Base-by-base conservation (phyloP, 495 filamentous ascomycete species). In the Daldinia concentrica region DNA sequence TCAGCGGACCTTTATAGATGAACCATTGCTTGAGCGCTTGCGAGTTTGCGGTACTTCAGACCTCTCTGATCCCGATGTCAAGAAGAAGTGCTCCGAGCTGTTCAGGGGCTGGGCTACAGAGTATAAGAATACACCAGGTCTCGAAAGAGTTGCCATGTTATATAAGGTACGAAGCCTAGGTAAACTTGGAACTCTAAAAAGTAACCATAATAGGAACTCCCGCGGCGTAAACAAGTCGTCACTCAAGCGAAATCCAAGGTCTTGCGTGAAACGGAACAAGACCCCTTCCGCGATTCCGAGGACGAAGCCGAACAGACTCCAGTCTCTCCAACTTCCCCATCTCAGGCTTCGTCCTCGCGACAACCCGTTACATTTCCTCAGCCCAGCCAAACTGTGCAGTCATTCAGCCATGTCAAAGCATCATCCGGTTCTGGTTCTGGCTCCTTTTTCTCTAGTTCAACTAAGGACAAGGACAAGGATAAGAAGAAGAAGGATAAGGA, bases 21-120 rank as follows among this genome's bases (percentile, higher is more conserved):
- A 98, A 69, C 90, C 93, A n/a, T 83, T 98, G 26, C 87, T 99
- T 17, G 96, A 99, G 78, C 91, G 96, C 50, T 83, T 99, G 29
- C 90, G 96, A 22, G 90, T 98, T 51, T 90, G 93, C 50, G 92
- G 90, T 12, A 95, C 91, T 19, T 94, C 96, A 43, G 84, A 91
- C 2, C 86, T 95, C 56, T 95, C 94, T 0, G 95, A 98, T 76
- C 86, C 89, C 0, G 86, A 93, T 58, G 95, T 99, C 24, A 92
- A 89, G 72, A 86, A 91, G 59, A 97, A 97, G 76, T 94, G 93
- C 77, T 89, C 91, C 62, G 86, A 91, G 34, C 82, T 98, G 9
- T 99, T 97, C 77, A 87, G 90, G 61, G 88, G 92, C 79, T 99
- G 96, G 96, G 91, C 93, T 2, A 83, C 84, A 5, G 88, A 90